Evolutionary conservation across 148 eudicot species (phyloP).

Genomic region (Vaccinium myrtillus): DNA sequence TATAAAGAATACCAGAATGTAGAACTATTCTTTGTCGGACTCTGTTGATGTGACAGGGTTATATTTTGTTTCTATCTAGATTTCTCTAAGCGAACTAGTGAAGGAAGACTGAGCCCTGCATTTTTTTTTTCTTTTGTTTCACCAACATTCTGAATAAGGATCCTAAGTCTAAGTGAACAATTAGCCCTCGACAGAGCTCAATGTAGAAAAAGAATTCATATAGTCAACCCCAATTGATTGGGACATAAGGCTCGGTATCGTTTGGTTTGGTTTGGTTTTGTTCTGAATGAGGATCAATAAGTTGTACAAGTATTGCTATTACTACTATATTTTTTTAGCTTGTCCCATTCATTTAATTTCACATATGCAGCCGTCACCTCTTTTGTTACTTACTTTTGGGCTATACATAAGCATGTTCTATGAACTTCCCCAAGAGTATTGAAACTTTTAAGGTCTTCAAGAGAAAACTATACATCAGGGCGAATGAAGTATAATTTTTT

Average conservation of each 20-base stretch:
- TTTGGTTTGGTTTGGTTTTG: too few relatives aligned
- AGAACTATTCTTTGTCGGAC: too few relatives aligned
- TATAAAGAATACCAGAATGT: too few relatives aligned
- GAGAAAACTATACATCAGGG: neutral
- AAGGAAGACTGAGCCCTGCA: neutral
- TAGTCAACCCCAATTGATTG: too few relatives aligned
- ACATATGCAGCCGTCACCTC: neutral
- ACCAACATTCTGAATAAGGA: neutral
- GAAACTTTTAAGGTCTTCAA: neutral
- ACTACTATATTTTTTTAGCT: neutral
- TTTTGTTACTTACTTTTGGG: neutral
- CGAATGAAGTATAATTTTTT: neutral
- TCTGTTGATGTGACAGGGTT: too few relatives aligned
- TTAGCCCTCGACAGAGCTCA: too few relatives aligned
- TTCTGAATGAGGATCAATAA: neutral
- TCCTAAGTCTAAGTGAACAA: too few relatives aligned
- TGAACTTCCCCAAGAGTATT: neutral
- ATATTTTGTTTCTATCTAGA: too few relatives aligned
- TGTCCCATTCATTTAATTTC: neutral
- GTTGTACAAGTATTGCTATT: neutral
- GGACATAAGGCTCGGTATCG: too few relatives aligned
- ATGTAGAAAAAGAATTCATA: too few relatives aligned
- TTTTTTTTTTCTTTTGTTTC: neutral
- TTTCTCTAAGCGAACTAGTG: too few relatives aligned
- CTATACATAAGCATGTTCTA: neutral